These are phyloP conservation scores for Cardamine occulta DNA, from an alignment of 345 rosid genomes.

Conservation along the genomic window DNA sequence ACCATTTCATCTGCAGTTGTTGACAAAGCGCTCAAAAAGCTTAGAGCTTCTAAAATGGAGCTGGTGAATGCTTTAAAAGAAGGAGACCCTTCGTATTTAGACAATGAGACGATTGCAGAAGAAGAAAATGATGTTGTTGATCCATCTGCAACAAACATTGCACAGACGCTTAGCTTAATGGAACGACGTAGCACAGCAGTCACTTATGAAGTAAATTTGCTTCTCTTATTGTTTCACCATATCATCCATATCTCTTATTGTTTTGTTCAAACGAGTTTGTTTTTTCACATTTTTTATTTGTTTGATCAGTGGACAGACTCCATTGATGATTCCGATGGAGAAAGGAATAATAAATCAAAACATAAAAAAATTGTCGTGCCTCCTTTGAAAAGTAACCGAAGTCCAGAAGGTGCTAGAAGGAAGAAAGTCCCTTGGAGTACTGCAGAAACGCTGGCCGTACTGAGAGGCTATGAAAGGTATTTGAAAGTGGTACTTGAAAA, in stretches of 20 bases:
- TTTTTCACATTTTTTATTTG: slow-evolving; percentile 15
- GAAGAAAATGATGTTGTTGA: slow-evolving; percentile 18
- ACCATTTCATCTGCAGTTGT: slow-evolving; percentile 35
- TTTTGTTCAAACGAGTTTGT: slow-evolving; percentile 7
- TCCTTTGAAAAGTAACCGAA: slow-evolving; percentile 30
- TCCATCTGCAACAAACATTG: slow-evolving; percentile 23
- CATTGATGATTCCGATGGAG: slow-evolving; percentile 37
- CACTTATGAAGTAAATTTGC: slow-evolving; percentile 28
- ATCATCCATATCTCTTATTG: neutral
- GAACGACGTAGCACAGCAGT: slow-evolving; percentile 38
- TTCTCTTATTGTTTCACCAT: neutral
- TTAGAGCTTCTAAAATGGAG: slow-evolving; percentile 30
- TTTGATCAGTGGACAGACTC: slow-evolving; percentile 48
- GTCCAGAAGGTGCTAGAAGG: slow-evolving; percentile 28
- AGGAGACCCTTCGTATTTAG: slow-evolving; percentile 25
- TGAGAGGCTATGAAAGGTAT: slow-evolving; percentile 42
- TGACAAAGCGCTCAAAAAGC: slow-evolving; percentile 24
- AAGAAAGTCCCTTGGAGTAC: slow-evolving; percentile 34
- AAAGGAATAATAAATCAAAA: slow-evolving; percentile 19
- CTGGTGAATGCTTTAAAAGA: slow-evolving; percentile 34
- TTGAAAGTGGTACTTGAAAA: neutral
- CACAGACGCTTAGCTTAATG: slow-evolving; percentile 32
- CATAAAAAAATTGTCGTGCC: slow-evolving; percentile 18
- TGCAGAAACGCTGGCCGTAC: slow-evolving; percentile 43
- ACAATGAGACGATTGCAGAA: slow-evolving; percentile 3